These are phyloP conservation scores for Cutaneotrichosporon arboriforme DNA, from an alignment of 1,284 basidiomycete genomes.

Conservation along the genomic window DNA sequence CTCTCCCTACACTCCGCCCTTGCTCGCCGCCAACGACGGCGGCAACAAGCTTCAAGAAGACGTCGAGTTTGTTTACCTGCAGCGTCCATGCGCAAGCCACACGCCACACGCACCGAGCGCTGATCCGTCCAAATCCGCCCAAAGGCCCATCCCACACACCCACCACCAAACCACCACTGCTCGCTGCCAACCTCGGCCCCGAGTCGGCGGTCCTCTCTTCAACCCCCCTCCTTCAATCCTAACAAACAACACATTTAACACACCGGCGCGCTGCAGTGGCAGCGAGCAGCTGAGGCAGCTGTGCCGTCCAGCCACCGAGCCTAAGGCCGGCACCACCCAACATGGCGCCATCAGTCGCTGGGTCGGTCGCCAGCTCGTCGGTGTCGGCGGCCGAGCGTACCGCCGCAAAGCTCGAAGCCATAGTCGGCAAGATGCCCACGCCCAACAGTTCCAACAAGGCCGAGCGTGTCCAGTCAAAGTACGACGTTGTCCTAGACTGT, in stretches of 20 bases:
- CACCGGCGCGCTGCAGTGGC: neutral
- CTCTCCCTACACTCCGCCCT: too few relatives aligned
- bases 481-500: conserved; percentile 37
- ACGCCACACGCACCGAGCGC: neutral
- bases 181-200: neutral
- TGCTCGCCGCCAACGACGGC: too few relatives aligned
- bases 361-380: conserved; percentile 1
- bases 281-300: neutral
- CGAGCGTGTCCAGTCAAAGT: conserved; percentile 24
- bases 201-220: neutral
- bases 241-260: neutral
- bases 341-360: neutral
- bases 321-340: neutral
- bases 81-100: neutral
- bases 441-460: conserved; percentile 2
- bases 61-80: too few relatives aligned
- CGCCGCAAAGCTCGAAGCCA: neutral
- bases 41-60: too few relatives aligned
- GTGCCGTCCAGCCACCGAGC: neutral
- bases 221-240: neutral
- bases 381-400: conserved; percentile 2
- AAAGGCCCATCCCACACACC: neutral
- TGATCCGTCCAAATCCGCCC: neutral
- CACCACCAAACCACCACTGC: neutral
- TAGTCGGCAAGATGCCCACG: conserved; percentile 7